These are phyloP conservation scores for Pistacia integerrima DNA, from an alignment of 345 rosid genomes.

Conservation along the genomic window DNA sequence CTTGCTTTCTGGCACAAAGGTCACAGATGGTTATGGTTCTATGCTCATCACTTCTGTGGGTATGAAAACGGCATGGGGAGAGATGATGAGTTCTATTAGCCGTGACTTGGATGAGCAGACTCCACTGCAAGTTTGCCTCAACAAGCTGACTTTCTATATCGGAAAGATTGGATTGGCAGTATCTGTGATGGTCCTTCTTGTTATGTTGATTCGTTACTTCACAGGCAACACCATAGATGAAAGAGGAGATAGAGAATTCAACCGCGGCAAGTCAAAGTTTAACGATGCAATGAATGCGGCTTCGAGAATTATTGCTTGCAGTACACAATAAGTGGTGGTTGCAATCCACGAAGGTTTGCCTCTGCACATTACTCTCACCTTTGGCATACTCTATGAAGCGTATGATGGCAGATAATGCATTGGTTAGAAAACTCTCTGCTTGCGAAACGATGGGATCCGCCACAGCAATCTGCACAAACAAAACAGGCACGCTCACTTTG, in stretches of 20 bases:
- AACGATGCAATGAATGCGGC: constrained; percentile 21
- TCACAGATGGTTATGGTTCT: constrained; percentile 40
- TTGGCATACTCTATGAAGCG: constrained; percentile 47
- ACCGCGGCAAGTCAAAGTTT: constrained; percentile 17
- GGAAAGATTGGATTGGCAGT: constrained; percentile 34
- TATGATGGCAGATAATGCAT: constrained; percentile 50
- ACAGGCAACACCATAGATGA: constrained; percentile 34
- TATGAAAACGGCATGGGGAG: constrained; percentile 52
- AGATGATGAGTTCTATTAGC: constrained; percentile 43
- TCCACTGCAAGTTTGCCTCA: constrained; percentile 49
- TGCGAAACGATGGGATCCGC: constrained; percentile 47
- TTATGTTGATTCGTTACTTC: constrained; percentile 24
- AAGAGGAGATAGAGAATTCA: constrained; percentile 16
- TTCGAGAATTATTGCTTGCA: constrained; percentile 24
- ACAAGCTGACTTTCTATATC: constrained; percentile 36
- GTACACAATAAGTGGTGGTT: constrained; percentile 35
- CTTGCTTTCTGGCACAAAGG: constrained; percentile 46
- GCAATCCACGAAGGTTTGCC: constrained; percentile 50
- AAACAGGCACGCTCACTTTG: constrained; percentile 51
- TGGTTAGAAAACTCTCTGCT: constrained; percentile 55
- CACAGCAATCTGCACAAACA: too few species aligned
- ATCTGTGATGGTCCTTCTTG: constrained; percentile 22
- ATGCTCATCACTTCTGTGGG: constrained; percentile 55
- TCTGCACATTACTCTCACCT: constrained; percentile 41
- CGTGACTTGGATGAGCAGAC: constrained; percentile 41